Base-by-base conservation (phyloP, 1,139 yeast species). In the Ogataea hybrid region DNA sequence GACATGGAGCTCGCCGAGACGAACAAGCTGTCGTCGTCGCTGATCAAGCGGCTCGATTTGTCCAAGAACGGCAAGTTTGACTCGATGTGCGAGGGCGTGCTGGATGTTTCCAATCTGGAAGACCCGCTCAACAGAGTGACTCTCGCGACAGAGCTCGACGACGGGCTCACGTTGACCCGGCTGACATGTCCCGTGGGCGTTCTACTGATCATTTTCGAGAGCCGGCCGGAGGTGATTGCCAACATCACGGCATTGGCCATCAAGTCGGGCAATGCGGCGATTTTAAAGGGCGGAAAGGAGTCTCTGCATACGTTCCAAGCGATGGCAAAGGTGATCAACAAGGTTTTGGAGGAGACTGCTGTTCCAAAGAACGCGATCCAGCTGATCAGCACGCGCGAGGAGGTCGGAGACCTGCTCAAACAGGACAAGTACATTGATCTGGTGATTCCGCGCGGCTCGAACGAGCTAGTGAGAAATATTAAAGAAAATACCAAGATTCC, bases 211-310 rank as follows among this genome's bases (percentile, higher is more conserved):
- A 94, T 94, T 46, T 94, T 94, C 61, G 99, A 94, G 66, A 82
- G 96, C 30, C 79, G 99, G 57, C 99, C 99, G 23, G 99, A 94
- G 62, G 98, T 94, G 12, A 92, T 94, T 68, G 98, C 98, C 42
- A 94, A 94, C 62, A 92, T 94, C 58, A 84, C 97, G 10, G 94
- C 98, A 0, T 72, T 94, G 59, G 96, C 97, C 18, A 82, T 94
- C 60, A 94, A 94, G 63, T 88, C 97, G 1, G 97, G 97, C 25
- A 86, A 87, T 59, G 86, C 97, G 6, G 98, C 97, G 42, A 92
- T 94, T 43, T 73, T 94, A 59, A 94, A 94, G 67, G 98, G 99
- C 50, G 99, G 99, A 47, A 90, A 89, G 64, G 99, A 94, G 63
- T 84, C 95, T 7, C 68, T 75, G 33, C 77, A 87, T 58, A 87